phyloP scores from a whole-genome alignment of 495 filamentous ascomycete species.

The Apodospora peruviana region DNA sequence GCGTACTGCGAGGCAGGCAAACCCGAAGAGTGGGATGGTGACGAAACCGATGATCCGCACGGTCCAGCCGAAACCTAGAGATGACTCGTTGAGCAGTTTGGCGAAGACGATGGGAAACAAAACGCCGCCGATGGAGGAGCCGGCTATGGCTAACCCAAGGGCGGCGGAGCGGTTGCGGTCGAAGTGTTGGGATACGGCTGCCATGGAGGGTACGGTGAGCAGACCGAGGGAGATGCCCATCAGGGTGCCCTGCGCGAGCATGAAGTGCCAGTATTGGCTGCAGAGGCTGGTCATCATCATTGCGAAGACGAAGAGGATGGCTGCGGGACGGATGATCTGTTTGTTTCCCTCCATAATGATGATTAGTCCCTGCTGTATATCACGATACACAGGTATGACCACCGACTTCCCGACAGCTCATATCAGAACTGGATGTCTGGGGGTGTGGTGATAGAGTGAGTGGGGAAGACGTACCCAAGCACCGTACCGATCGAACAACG shows the following conservation, averaged over 20 bases:
- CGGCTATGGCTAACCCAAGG: slow-evolving; percentile 48
- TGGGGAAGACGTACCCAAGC: slow-evolving; percentile 26
- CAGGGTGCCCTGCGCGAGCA: slow-evolving; percentile 56
- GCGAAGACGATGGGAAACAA: slow-evolving; percentile 42
- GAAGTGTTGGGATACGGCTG: slow-evolving; percentile 51
- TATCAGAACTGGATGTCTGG: neutral
- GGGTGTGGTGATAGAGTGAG: slow-evolving; percentile 10
- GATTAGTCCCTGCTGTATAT: too few relatives aligned
- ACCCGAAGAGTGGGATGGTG: slow-evolving; percentile 38
- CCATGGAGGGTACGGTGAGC: slow-evolving; percentile 46
- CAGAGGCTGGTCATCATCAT: slow-evolving; percentile 57
- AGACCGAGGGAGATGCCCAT: slow-evolving; percentile 46
- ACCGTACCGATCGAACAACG: slow-evolving; percentile 45
- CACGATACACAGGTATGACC: too few relatives aligned
- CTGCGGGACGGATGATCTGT: slow-evolving; percentile 44
- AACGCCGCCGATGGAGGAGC: slow-evolving; percentile 54
- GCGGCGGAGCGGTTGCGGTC: slow-evolving; percentile 47
- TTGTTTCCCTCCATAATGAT: too few relatives aligned
- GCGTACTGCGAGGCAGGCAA: slow-evolving; percentile 38
- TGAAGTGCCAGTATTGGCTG: slow-evolving; percentile 54
- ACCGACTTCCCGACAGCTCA: too few relatives aligned
- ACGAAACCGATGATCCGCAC: slow-evolving; percentile 56
- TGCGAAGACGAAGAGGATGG: slow-evolving; percentile 30
- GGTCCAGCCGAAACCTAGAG: slow-evolving; percentile 55
- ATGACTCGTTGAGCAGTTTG: slow-evolving; percentile 31